Evolutionary conservation across 1,139 yeast genomes (phyloP).

Genomic region (Blastobotrys petasosporus): DNA sequence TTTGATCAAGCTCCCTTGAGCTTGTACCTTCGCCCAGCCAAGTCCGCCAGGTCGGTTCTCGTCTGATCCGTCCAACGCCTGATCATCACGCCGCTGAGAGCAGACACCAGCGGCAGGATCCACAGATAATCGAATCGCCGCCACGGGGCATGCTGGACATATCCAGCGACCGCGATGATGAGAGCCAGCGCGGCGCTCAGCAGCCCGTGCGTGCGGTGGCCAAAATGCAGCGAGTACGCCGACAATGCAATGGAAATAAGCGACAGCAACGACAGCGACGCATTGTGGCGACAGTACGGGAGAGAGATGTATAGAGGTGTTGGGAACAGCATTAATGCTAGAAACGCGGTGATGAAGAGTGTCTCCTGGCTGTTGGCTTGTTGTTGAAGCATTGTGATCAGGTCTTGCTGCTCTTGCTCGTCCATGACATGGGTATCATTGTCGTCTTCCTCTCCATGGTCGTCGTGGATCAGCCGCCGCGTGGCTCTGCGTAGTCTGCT

Average conservation of each 20-base stretch:
- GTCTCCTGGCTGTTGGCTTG: constrained; percentile 25
- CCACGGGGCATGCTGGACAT: constrained; percentile 27
- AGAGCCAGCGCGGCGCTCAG: constrained; percentile 22
- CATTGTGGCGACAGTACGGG: constrained; percentile 30
- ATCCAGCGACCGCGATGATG: constrained; percentile 23
- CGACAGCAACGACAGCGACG: constrained; percentile 30
- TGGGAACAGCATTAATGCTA: constrained; percentile 28
- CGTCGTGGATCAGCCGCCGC: constrained; percentile 17
- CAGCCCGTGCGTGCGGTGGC: constrained; percentile 9
- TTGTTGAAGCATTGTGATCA: constrained; percentile 24
- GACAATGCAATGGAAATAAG: constrained; percentile 25
- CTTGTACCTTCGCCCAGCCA: constrained; percentile 25
- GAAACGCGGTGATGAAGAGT: constrained; percentile 24
- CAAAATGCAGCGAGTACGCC: constrained; percentile 22
- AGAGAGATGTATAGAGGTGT: constrained; percentile 30
- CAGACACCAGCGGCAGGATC: constrained; percentile 28
- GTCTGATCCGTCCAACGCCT: constrained; percentile 29
- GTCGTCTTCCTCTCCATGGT: background rate
- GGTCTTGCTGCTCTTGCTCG: constrained; percentile 28
- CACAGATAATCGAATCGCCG: constrained; percentile 30
- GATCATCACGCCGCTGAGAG: constrained; percentile 23
- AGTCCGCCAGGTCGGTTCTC: constrained; percentile 19
- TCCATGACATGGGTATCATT: constrained; percentile 3
- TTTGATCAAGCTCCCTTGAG: constrained; percentile 30
- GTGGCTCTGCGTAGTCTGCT: constrained; percentile 25